Evolutionary conservation across 2,329 filamentous ascomycete species (phyloP).

Genomic region (Helotiales sp.): DNA sequence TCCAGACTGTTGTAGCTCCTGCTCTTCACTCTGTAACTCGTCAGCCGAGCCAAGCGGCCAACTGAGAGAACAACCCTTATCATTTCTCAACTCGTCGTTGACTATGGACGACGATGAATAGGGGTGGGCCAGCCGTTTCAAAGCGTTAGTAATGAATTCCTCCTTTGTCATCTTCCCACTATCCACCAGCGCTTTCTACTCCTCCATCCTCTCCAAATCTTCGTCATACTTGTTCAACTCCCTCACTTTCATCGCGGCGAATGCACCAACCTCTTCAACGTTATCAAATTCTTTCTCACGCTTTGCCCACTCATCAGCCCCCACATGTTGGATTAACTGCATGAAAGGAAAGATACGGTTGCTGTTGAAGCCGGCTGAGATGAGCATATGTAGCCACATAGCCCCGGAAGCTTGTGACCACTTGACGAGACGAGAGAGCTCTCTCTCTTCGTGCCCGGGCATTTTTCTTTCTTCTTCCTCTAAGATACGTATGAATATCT

Average conservation of each 20-base stretch:
- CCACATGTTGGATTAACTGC: slow-evolving; percentile 23
- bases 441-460: slow-evolving; percentile 26
- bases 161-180: slow-evolving; percentile 40
- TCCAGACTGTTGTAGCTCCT: too few relatives aligned
- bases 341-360: slow-evolving; percentile 38
- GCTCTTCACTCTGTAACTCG: too few relatives aligned
- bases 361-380: slow-evolving; percentile 37
- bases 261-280: slow-evolving; percentile 25
- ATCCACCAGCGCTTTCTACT: slow-evolving; percentile 40
- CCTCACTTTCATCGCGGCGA: slow-evolving; percentile 37
- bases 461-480: slow-evolving; percentile 30
- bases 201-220: slow-evolving; percentile 42
- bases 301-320: slow-evolving; percentile 22
- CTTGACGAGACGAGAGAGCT: slow-evolving; percentile 29
- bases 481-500: slow-evolving; percentile 27
- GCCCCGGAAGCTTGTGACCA: slow-evolving; percentile 28
- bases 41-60: too few relatives aligned
- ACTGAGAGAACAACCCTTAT: too few relatives aligned
- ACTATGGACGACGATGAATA: neutral
- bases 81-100: neutral
- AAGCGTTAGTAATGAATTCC: slow-evolving; percentile 11
- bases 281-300: slow-evolving; percentile 26
- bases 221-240: slow-evolving; percentile 43
- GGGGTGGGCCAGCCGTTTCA: neutral
- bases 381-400: slow-evolving; percentile 30